phyloP scores from a whole-genome alignment of 2,329 filamentous ascomycete genomes.

The Aspergillus nomiae region DNA sequence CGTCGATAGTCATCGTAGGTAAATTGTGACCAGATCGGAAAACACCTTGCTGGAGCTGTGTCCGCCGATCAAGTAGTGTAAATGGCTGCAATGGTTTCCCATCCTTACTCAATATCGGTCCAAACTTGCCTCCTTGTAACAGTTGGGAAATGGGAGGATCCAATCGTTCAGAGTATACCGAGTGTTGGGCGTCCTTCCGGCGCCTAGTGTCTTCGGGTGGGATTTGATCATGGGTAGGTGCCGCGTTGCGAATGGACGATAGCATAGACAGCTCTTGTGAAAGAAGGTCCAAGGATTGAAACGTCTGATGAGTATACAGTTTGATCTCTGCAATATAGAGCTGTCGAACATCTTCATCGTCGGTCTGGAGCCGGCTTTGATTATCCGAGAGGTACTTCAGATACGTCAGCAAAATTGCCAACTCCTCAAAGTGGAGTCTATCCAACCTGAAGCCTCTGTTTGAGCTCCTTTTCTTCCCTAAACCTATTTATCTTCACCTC shows the following conservation, averaged over 20 bases:
- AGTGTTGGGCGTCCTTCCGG: conserved; percentile 52
- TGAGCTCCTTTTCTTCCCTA: conserved; percentile 81
- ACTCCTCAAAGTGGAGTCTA: conserved; percentile 16
- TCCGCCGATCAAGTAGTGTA: conserved; percentile 75
- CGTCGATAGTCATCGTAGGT: conserved; percentile 96
- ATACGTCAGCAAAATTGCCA: conserved; percentile 32
- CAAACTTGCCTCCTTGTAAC: conserved; percentile 51
- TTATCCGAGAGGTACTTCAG: conserved; percentile 61
- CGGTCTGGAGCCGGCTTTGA: conserved; percentile 64
- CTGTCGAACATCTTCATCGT: conserved; percentile 81
- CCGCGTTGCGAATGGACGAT: conserved; percentile 63
- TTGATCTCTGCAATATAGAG: conserved; percentile 75
- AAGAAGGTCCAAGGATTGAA: conserved; percentile 84
- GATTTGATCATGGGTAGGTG: conserved; percentile 40
- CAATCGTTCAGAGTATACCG: conserved; percentile 71
- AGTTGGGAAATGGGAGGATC: conserved; percentile 64
- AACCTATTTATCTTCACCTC: conserved; percentile 86
- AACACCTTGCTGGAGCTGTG: conserved; percentile 75
- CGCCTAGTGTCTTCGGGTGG: conserved; percentile 41
- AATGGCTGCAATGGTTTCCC: conserved; percentile 91
- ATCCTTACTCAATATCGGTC: conserved; percentile 73
- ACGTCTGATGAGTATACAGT: conserved; percentile 75
- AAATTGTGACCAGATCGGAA: conserved; percentile 91
- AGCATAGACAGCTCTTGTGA: conserved; percentile 84
- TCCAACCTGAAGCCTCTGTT: conserved; percentile 73